Conservation (phyloP, 1,284 basidiomycete genomes). For the Grifola frondosa region DNA sequence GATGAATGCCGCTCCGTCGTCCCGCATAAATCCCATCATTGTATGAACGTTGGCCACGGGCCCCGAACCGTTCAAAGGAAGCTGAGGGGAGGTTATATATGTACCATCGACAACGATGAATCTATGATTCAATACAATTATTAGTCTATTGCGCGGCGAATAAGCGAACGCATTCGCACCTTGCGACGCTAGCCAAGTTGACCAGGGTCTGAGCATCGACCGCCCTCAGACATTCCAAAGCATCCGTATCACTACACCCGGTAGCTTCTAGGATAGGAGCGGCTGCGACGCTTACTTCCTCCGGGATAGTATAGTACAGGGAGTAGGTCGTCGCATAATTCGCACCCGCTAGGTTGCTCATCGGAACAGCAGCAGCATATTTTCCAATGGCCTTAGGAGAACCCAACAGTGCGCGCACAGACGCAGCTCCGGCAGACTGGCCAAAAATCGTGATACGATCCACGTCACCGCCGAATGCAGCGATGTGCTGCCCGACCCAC, state of each 20-base stretch:
- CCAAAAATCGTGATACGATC: constrained; percentile 40
- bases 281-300: constrained; percentile 33
- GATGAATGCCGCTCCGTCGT: constrained; percentile 39
- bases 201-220: constrained; percentile 34
- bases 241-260: constrained; percentile 31
- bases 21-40: constrained; percentile 46
- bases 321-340: constrained; percentile 44
- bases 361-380: constrained; percentile 46
- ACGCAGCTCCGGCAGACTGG: constrained; percentile 39
- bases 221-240: constrained; percentile 33
- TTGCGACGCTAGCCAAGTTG: constrained; percentile 33
- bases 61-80: constrained; percentile 39
- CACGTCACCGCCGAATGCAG: constrained; percentile 38
- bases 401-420: constrained; percentile 42
- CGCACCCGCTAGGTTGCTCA: constrained; percentile 48
- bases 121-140: constrained; percentile 19
- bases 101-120: constrained; percentile 48
- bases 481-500: constrained; percentile 37
- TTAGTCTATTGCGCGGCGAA: background rate
- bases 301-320: constrained; percentile 37
- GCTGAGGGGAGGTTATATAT: constrained; percentile 38
- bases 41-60: constrained; percentile 43
- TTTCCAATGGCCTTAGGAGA: constrained; percentile 43
- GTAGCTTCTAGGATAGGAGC: constrained; percentile 36
- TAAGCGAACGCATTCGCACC: constrained; percentile 23